Evolutionary conservation across 441 rosid genomes (phyloP), one percentile per base, ranked within the genome.

Genomic region (Erysimum cheiri): DNA sequence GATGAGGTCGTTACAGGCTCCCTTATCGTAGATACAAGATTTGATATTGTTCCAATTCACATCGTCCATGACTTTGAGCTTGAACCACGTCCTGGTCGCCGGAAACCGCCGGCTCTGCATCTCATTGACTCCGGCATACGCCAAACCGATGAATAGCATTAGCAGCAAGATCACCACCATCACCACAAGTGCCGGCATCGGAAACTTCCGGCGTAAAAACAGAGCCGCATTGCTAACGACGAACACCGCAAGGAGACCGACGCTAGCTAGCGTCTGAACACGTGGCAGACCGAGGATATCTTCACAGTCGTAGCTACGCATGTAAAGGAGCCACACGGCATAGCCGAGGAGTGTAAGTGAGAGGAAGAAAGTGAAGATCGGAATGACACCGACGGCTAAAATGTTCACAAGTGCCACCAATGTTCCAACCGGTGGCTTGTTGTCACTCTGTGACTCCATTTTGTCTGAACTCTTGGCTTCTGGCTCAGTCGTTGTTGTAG

Each of bases 301-400:
- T 52, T 92, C 98, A 47, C 98, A 92, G 49, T 88, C 96, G 19
- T 84, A 88, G 79, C 78, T 81, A 60, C 79, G 81, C 95, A 90
- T 90, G 84, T 80, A 85, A 0, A 90, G 68, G 4, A 88, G 77
- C 91, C 91, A 87, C 17, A 86, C 78, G 14, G 74, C 83, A 10
- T 82, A 79, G 8, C 86, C 98, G 3, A 92, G 80, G 12, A 88
- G 44, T 0, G 91, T 83, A 3, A 90, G 85, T 2, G 93, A 88
- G 11, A 90, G 60, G 13, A 92, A 35, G 48, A 84, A 76, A 0
- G 87, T 75, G 29, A 76, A 32, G 37, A 88, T 71, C 4, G 84
- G 71, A n/a, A 87, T 44, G 0, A 80, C 28, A 14, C 87, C 80
- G 3, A 76, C 54, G 31, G 82, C 80, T 64, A 77, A 37, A 53